phyloP scores from a whole-genome alignment of 495 filamentous ascomycete genomes.

The Antarctomyces pellizariae region DNA sequence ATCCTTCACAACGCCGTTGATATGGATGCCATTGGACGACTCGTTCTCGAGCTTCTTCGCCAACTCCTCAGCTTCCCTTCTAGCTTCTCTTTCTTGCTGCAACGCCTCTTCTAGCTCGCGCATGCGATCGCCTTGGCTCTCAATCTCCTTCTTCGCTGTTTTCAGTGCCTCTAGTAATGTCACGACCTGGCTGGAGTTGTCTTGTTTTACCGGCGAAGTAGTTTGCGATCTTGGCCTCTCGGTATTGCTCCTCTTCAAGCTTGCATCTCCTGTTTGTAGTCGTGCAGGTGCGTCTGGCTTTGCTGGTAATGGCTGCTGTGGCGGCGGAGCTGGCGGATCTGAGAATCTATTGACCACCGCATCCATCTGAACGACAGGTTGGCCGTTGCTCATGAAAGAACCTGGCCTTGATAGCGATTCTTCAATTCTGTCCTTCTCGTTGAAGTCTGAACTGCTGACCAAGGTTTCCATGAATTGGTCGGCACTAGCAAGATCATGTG shows the following conservation, averaged over 20 bases:
- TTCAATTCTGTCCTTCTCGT: constrained; percentile 30
- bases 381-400: too few relatives aligned
- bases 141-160: constrained; percentile 58
- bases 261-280: constrained; percentile 21
- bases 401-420: constrained; percentile 18
- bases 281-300: constrained; percentile 45
- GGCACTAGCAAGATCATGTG: constrained; percentile 60
- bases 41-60: constrained; percentile 43
- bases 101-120: constrained; percentile 63
- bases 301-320: constrained; percentile 73
- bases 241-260: constrained; percentile 50
- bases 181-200: constrained; percentile 45
- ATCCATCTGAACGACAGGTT: constrained; percentile 19
- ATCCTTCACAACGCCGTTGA: constrained; percentile 9
- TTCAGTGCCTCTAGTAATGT: constrained; percentile 63
- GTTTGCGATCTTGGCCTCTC: constrained; percentile 39
- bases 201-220: constrained; percentile 36
- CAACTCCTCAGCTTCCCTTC: constrained; percentile 62
- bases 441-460: constrained; percentile 46
- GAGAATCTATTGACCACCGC: constrained; percentile 37
- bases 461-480: constrained; percentile 57
- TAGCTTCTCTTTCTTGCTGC: constrained; percentile 52
- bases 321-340: constrained; percentile 76
- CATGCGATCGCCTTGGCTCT: constrained; percentile 51
- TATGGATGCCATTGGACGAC: constrained; percentile 15